Evolutionary conservation across 2,329 filamentous ascomycete species (phyloP).

Genomic region (Fusarium sp.): DNA sequence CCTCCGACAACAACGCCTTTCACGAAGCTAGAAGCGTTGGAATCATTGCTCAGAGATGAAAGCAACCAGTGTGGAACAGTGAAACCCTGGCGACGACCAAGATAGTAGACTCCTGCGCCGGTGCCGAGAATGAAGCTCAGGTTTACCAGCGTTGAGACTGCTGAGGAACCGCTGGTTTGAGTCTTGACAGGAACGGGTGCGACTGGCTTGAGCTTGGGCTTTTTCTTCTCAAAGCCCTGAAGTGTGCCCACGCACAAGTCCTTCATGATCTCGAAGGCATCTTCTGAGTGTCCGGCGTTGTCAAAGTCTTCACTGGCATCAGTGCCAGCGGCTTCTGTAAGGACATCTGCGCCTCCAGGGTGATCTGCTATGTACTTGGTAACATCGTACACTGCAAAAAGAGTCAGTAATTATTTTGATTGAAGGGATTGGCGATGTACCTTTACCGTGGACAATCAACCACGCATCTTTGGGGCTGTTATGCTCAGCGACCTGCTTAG

Average conservation of each 20-base stretch:
- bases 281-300: conserved; percentile 84
- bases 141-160: background rate
- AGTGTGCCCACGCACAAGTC: conserved; percentile 55
- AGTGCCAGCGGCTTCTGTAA: conserved; percentile 81
- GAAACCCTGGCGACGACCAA: background rate
- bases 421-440: background rate
- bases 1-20: conserved; percentile 25
- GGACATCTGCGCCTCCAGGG: conserved; percentile 81
- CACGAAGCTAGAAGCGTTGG: conserved; percentile 19
- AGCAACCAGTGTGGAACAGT: background rate
- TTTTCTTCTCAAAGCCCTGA: conserved; percentile 47
- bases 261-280: conserved; percentile 60
- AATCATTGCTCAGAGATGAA: background rate
- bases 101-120: conserved; percentile 1
- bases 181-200: background rate
- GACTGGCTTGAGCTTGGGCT: conserved; percentile 38
- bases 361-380: conserved; percentile 70
- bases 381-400: conserved; percentile 66
- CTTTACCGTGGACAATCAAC: conserved; percentile 10
- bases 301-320: conserved; percentile 86
- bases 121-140: background rate
- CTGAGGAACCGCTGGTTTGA: fast-evolving
- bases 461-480: background rate
- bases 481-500: conserved; percentile 17
- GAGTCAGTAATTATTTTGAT: fast-evolving